phyloP scores from a whole-genome alignment of 148 eudicot genomes.

The Mesembryanthemum crystallinum region DNA sequence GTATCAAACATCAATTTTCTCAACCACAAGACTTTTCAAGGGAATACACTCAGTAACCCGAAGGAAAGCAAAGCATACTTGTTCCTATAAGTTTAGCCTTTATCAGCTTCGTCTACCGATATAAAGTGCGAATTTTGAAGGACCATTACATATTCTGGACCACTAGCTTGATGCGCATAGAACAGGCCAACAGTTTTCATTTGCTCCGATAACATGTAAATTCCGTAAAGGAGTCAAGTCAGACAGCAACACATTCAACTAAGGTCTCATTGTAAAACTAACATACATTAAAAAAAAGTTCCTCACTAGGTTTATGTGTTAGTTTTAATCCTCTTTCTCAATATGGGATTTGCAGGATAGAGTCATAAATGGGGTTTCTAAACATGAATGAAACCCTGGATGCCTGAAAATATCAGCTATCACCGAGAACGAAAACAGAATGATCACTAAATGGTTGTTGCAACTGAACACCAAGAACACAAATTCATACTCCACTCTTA shows the following conservation, averaged over 20 bases:
- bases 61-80: background rate
- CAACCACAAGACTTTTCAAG: background rate
- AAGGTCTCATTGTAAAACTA: background rate
- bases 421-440: background rate
- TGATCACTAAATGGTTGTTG: background rate
- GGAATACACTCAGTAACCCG: background rate
- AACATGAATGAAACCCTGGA: background rate
- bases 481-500: background rate
- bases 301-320: background rate
- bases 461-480: slow-evolving; percentile 3
- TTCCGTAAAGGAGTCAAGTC: background rate
- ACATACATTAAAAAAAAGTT: background rate
- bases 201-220: too few species aligned
- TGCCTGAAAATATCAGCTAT: too few species aligned
- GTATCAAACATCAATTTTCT: background rate
- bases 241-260: background rate
- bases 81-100: background rate
- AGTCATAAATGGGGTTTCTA: background rate
- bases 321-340: background rate
- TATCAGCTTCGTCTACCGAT: background rate
- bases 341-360: background rate
- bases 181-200: background rate
- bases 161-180: background rate
- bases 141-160: background rate
- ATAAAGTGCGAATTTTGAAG: background rate